Percentiles rank a stretch among this genome's conserved stretches.
Conservation (phyloP, 2,329 filamentous ascomycete genomes). For the Stachybotrys chartarum region DNA sequence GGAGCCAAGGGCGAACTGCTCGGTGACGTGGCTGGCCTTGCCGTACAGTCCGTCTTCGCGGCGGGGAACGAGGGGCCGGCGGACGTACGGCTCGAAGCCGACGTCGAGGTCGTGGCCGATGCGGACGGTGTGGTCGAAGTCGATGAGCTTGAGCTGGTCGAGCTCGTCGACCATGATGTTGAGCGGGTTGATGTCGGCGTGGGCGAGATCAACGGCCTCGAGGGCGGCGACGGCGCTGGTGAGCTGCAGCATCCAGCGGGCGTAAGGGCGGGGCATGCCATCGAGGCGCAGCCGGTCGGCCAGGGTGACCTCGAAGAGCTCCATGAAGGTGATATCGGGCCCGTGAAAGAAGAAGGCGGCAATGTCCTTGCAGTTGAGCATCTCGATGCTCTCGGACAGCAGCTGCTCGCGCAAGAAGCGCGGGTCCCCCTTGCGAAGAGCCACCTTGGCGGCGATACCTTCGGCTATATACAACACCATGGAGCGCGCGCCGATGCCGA, state of each 20-base stretch:
- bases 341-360: background rate
- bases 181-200: slow-evolving; percentile 11
- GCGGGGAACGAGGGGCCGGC: slow-evolving; percentile 1
- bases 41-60: slow-evolving; percentile 6
- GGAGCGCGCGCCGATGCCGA: background rate
- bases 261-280: background rate
- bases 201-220: slow-evolving; percentile 8
- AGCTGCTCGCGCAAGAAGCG: background rate
- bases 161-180: slow-evolving; percentile 9
- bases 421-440: background rate
- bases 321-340: background rate
- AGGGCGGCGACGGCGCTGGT: slow-evolving; percentile 7
- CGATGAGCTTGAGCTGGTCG: slow-evolving; percentile 10
- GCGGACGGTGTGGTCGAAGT: slow-evolving; percentile 9
- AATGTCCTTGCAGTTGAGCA: background rate
- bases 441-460: background rate
- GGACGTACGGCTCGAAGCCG: slow-evolving; percentile 12
- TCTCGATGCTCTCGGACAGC: background rate
- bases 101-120: slow-evolving; percentile 7
- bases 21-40: slow-evolving; percentile 6
- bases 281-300: background rate
- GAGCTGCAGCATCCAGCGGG: background rate
- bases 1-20: slow-evolving; percentile 11
- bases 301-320: background rate
- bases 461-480: background rate